Evolutionary conservation across 345 rosid species (phyloP).

Genomic region (Ailanthus altissimus): DNA sequence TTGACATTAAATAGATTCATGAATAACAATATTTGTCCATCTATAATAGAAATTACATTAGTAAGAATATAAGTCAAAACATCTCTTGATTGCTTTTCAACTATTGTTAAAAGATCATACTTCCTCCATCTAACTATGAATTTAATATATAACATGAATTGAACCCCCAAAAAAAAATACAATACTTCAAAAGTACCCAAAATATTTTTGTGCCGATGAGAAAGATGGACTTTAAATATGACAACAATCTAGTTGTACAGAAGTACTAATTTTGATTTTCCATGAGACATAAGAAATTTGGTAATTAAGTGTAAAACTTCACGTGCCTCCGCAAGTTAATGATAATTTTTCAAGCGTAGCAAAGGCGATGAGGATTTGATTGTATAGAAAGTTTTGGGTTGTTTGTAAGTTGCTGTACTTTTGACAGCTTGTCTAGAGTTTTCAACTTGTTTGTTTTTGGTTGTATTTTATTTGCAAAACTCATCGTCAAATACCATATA

Average conservation of each 20-base stretch:
- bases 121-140: too few species aligned
- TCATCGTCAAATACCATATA: background rate
- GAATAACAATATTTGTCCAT: too few species aligned
- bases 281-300: background rate
- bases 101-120: too few species aligned
- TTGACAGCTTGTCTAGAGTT: conserved; percentile 13
- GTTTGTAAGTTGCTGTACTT: conserved; percentile 15
- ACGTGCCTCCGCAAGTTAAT: conserved; percentile 23
- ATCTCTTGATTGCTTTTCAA: too few species aligned
- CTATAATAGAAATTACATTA: too few species aligned
- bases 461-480: background rate
- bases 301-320: background rate
- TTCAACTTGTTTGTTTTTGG: background rate
- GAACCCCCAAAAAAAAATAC: too few species aligned
- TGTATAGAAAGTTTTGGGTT: background rate
- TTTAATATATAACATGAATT: too few species aligned
- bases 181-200: background rate
- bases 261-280: background rate
- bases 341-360: background rate
- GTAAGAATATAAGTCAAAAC: too few species aligned
- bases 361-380: background rate
- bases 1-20: too few species aligned
- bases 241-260: background rate
- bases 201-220: background rate
- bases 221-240: too few species aligned